Conservation (phyloP, 2,329 filamentous ascomycete genomes). For the Fusarium proliferatum region DNA sequence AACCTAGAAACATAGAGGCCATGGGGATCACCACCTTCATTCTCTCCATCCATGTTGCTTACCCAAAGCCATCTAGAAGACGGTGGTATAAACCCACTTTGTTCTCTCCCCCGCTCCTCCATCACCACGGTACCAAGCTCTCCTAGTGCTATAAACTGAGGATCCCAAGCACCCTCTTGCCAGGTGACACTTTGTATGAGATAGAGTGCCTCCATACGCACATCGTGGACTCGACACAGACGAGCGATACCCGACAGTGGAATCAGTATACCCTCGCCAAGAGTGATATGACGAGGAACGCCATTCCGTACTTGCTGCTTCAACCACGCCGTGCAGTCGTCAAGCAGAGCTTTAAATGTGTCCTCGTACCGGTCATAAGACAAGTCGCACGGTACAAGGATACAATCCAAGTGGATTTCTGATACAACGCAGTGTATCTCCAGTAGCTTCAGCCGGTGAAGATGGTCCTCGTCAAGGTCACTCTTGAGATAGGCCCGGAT, state of each 20-base stretch:
- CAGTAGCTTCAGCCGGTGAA: background rate
- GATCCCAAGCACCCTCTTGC: background rate
- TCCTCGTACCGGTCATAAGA: background rate
- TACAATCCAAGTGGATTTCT: background rate
- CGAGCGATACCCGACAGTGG: background rate
- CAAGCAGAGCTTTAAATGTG: background rate
- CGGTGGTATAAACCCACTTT: background rate
- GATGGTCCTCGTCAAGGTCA: background rate
- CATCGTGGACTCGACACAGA: background rate
- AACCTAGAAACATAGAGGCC: background rate
- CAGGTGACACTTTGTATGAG: background rate
- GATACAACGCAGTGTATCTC: background rate
- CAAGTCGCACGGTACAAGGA: background rate
- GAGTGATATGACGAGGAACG: background rate
- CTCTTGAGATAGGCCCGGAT: background rate
- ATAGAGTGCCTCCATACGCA: background rate
- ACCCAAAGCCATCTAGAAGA: background rate
- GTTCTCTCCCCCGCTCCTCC: background rate
- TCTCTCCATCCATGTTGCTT: background rate
- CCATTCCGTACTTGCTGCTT: background rate
- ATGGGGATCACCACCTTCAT: background rate
- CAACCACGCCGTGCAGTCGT: background rate
- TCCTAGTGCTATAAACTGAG: background rate
- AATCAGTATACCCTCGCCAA: background rate
- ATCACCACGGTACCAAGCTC: background rate